A percentile compares a stretch with the other conserved stretches of the same genome.
phyloP scores from a whole-genome alignment of 2,329 filamentous ascomycete species.

The Fusarium sp. region DNA sequence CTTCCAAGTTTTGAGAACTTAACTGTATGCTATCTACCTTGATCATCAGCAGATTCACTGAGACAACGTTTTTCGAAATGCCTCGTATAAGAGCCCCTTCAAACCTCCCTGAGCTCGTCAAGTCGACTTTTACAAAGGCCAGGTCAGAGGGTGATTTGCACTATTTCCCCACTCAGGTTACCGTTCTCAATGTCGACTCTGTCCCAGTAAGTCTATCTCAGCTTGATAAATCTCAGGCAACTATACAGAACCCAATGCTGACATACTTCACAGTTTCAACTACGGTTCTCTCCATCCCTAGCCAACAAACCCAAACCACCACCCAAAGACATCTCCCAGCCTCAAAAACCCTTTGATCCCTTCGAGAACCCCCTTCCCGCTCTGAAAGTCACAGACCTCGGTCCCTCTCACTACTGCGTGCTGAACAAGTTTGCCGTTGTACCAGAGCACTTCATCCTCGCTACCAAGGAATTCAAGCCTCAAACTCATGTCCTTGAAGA shows the following conservation, averaged over 20 bases:
- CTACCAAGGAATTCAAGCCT: constrained; percentile 71
- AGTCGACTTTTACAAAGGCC: constrained; percentile 61
- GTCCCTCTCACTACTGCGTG: constrained; percentile 70
- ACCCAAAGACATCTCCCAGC: constrained; percentile 44
- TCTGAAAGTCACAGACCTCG: constrained; percentile 65
- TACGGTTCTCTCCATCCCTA: constrained; percentile 76
- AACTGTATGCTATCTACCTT: no score
- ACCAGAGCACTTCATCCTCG: constrained; percentile 77
- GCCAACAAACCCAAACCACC: constrained; percentile 72
- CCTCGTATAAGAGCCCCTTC: constrained; percentile 55
- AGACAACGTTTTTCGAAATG: constrained; percentile 47
- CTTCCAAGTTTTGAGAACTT: constrained; percentile 2
- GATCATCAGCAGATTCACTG: no score
- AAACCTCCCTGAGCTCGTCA: constrained; percentile 65
- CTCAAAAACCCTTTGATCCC: constrained; percentile 65
- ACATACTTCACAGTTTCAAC: constrained; percentile 69
- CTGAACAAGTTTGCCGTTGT: constrained; percentile 82
- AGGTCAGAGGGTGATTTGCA: constrained; percentile 61
- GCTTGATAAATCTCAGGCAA: background rate
- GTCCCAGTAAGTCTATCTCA: constrained; percentile 54
- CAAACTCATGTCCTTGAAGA: constrained; percentile 73
- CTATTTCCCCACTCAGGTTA: constrained; percentile 67
- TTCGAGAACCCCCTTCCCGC: constrained; percentile 70
- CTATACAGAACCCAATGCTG: background rate
- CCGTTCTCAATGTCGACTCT: constrained; percentile 58